phyloP scores from a whole-genome alignment of 345 rosid genomes.

The Excoecaria cochinchinensis region DNA sequence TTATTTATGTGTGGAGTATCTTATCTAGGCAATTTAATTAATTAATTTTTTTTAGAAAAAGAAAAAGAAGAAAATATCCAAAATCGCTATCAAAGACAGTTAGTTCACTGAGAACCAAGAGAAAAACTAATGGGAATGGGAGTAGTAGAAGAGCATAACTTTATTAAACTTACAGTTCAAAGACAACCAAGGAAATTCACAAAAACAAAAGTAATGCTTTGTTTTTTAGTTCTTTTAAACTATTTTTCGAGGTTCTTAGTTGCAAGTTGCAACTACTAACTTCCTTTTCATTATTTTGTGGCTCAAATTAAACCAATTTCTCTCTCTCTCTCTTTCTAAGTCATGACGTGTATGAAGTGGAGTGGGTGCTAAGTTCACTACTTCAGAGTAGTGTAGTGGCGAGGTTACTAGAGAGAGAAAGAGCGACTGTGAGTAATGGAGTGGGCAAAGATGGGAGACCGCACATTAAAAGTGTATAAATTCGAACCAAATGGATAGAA shows the following conservation, averaged over 20 bases:
- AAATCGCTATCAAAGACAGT: constrained; percentile 20
- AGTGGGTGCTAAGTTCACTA: constrained; percentile 56
- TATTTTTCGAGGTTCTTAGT: constrained; percentile 23
- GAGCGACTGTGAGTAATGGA: background rate
- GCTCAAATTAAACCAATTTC: constrained; percentile 12
- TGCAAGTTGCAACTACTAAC: constrained; percentile 40
- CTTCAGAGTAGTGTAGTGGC: constrained; percentile 16
- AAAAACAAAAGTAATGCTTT: constrained; percentile 17
- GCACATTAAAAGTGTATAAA: background rate
- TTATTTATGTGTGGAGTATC: background rate
- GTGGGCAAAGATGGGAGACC: background rate
- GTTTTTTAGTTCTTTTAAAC: constrained; percentile 16
- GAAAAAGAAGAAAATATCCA: background rate
- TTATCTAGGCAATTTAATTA: background rate
- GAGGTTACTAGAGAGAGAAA: background rate
- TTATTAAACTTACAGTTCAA: constrained; percentile 20
- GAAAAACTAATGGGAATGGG: background rate
- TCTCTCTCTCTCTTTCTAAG: constrained; percentile 14
- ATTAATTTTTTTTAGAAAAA: background rate
- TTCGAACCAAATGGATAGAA: too few species aligned
- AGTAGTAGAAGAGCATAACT: background rate
- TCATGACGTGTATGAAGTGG: constrained; percentile 39
- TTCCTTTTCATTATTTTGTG: constrained; percentile 20
- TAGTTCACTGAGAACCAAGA: constrained; percentile 48
- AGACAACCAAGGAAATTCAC: constrained; percentile 29